phyloP scores from a whole-genome alignment of 2,329 filamentous ascomycete genomes.

The Sclerotinia nivalis region DNA sequence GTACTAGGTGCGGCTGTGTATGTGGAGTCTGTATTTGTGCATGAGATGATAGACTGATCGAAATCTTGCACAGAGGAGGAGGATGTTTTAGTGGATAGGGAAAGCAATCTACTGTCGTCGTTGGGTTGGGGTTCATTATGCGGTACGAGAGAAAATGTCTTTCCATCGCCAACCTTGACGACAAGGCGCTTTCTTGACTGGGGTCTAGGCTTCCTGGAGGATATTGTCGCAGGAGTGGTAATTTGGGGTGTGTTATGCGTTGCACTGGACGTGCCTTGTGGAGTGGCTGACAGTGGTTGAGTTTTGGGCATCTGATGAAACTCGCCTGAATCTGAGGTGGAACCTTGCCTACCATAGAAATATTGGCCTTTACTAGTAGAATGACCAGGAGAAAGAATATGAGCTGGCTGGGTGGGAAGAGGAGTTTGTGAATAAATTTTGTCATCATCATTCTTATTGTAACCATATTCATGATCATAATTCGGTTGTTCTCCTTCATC shows the following conservation, averaged over 20 bases:
- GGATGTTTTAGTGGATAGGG: conserved; percentile 31
- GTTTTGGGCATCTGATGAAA: conserved; percentile 36
- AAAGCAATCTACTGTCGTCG: conserved; percentile 30
- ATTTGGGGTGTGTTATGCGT: conserved; percentile 34
- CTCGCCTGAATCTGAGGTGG: conserved; percentile 32
- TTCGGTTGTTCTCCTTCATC: conserved; percentile 9
- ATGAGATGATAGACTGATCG: conserved; percentile 38
- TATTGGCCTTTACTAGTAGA: conserved; percentile 27
- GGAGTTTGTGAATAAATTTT: conserved; percentile 40
- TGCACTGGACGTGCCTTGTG: conserved; percentile 35
- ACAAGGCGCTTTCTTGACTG: conserved; percentile 37
- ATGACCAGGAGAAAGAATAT: conserved; percentile 35
- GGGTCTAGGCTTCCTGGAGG: conserved; percentile 35
- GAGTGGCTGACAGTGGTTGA: conserved; percentile 25
- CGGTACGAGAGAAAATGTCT: conserved; percentile 39
- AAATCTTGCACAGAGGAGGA: conserved; percentile 36
- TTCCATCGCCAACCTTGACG: conserved; percentile 36
- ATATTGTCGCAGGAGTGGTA: conserved; percentile 36
- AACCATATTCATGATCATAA: conserved; percentile 8
- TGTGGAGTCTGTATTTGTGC: conserved; percentile 30
- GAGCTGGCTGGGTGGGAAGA: conserved; percentile 40
- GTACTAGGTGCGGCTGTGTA: conserved; percentile 32
- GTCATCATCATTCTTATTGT: conserved; percentile 29
- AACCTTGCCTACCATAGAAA: conserved; percentile 26
- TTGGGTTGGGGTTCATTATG: conserved; percentile 32